These are phyloP conservation scores for Hortaea werneckii DNA, from an alignment of 2,329 filamentous ascomycete species.

Conservation along the genomic window DNA sequence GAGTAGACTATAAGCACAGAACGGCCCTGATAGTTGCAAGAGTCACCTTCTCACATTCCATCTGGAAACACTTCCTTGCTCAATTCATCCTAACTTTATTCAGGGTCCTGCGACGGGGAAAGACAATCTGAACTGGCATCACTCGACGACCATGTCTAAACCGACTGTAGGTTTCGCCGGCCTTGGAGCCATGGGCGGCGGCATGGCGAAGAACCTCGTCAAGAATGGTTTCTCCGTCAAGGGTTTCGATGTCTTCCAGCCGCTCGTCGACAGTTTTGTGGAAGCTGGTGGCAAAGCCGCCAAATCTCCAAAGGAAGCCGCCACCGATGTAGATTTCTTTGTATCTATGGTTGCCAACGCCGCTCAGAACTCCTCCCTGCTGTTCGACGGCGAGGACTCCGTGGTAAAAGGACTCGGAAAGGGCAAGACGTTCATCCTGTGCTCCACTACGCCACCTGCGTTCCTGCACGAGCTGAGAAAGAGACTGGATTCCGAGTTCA, in stretches of 20 bases:
- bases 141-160: slow-evolving; percentile 6
- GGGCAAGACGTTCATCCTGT: slow-evolving; percentile 53
- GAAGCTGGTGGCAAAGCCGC: slow-evolving; percentile 52
- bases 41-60: no score
- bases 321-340: slow-evolving; percentile 49
- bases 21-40: no score
- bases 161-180: slow-evolving; percentile 48
- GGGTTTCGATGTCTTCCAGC: slow-evolving; percentile 61
- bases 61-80: no score
- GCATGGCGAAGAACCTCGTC: slow-evolving; percentile 67
- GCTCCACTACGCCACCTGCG: slow-evolving; percentile 59
- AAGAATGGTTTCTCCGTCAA: slow-evolving; percentile 56
- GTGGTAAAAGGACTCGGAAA: slow-evolving; percentile 45
- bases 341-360: slow-evolving; percentile 70
- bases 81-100: no score
- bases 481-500: slow-evolving; percentile 42
- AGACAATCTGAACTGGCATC: not conserved
- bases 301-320: slow-evolving; percentile 51
- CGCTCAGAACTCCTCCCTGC: slow-evolving; percentile 54
- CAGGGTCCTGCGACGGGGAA: not conserved
- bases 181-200: slow-evolving; percentile 73
- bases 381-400: slow-evolving; percentile 50
- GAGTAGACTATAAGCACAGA: no score
- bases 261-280: slow-evolving; percentile 56
- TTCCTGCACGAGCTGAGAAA: slow-evolving; percentile 53